phyloP scores from a whole-genome alignment of 2,329 filamentous ascomycete species.

The Penicillium italicum region DNA sequence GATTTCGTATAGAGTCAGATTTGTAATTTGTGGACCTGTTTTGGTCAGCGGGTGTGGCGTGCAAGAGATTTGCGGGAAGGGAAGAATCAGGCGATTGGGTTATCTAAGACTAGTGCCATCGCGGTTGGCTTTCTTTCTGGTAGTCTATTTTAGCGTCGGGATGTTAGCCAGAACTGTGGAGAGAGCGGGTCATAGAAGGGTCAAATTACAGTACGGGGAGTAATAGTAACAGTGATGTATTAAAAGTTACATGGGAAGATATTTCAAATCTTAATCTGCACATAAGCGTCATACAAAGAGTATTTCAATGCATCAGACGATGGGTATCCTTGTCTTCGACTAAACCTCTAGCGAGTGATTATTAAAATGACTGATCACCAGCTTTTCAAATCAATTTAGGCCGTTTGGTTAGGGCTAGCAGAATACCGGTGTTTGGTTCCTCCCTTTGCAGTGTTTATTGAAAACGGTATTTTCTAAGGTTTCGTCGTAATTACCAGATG shows the following conservation, averaged over 20 bases:
- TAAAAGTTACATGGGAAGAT: not conserved
- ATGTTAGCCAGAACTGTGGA: not conserved
- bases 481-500: not conserved
- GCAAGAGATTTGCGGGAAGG: constrained; percentile 1
- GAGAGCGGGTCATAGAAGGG: not conserved
- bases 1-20: not conserved
- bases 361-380: not conserved
- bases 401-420: not conserved
- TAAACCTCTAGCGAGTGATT: not conserved
- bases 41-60: constrained; percentile 16
- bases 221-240: not conserved
- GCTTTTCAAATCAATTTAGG: not conserved
- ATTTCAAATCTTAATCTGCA: not conserved
- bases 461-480: not conserved
- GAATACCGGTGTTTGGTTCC: not conserved
- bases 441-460: too few relatives aligned
- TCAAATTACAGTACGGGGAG: too few relatives aligned
- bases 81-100: constrained; percentile 15
- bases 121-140: not conserved
- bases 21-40: not conserved
- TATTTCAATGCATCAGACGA: not conserved
- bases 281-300: not conserved
- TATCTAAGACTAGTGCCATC: constrained; percentile 2
- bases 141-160: not conserved
- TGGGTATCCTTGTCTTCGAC: not conserved